Evolutionary conservation across 495 filamentous ascomycete species (phyloP), one percentile per base, ranked within the genome.

Genomic region (Penicillium argentinense): DNA sequence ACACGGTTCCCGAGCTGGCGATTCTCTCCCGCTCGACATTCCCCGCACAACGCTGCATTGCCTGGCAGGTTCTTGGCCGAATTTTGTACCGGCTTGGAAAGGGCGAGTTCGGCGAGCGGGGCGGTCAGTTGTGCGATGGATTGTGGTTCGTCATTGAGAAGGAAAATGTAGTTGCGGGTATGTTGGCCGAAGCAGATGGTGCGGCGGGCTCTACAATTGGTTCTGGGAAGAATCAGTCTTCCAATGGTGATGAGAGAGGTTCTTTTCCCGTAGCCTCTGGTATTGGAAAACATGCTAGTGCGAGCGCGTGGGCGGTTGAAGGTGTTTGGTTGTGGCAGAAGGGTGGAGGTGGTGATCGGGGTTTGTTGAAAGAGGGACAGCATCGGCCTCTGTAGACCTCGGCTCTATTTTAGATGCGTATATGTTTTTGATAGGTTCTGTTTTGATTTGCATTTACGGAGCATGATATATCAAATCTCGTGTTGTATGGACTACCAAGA

Each of bases 251-350:
- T 9, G 37, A 44, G 11, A 12, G 17, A 0, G 39, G 28, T 14
- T 39, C 34, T 14, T 12, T 18, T 29, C 60, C 57, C 26, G 38
- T 52, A 32, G 60, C 53, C 3, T 63, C 60, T 1, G 57, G 66
- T n/a, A 55, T 71, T 53, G 68, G 72, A 8, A 73, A 73, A 18
- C 74, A 86, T 73, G 66, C 77, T 36, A 83, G 86, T 58, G 84
- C 85, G 16, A 80, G 82, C 54, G 82, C 83, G 2, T 93, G 88
- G 79, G 93, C 93, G 26, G 81, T 83, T 14, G 93, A 98, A 67
- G 91, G 91, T 21, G 70, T 96, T 23, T 97, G 93, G 92, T 60
- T 96, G 32, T 93, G 87, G 79, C 82, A 89, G 71, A 88, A 84
- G 69, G 88, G 89, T 1, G 89, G 89, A 0, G 80, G 76, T 69